A percentile compares a stretch with the other conserved stretches of the same genome.
Evolutionary conservation across 305 asterid genomes (phyloP).

Genomic region (Fraxinus latifolia): DNA sequence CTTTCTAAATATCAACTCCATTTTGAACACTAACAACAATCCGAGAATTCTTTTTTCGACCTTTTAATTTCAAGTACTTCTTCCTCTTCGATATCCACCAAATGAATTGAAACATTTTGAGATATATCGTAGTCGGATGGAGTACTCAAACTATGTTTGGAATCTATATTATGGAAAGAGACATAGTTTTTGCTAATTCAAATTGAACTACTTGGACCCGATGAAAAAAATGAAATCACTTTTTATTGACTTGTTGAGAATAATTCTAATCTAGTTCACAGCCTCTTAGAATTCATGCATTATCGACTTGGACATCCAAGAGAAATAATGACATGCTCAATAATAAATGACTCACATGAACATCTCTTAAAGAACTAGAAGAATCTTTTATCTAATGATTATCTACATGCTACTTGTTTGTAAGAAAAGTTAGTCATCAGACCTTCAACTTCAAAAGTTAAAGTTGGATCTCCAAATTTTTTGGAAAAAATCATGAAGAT

Average conservation of each 20-base stretch:
- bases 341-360: too few relatives aligned
- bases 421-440: background rate
- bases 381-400: too few relatives aligned
- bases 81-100: too few relatives aligned
- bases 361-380: background rate
- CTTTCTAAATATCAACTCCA: too few relatives aligned
- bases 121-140: too few relatives aligned
- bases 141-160: too few relatives aligned
- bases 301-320: background rate
- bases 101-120: too few relatives aligned
- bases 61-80: too few relatives aligned
- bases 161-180: background rate
- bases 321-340: too few relatives aligned
- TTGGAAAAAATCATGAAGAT: background rate
- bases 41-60: too few relatives aligned
- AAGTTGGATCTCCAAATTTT: background rate
- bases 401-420: too few relatives aligned
- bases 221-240: background rate
- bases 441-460: background rate
- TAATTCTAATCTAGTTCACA: background rate
- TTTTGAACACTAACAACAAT: too few relatives aligned
- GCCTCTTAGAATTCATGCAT: background rate
- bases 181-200: background rate
- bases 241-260: background rate
- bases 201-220: background rate